Percentiles rank a stretch among this genome's conserved stretches.
phyloP scores from a whole-genome alignment of 1,284 basidiomycete species.

The Malassezia yamatoensis region DNA sequence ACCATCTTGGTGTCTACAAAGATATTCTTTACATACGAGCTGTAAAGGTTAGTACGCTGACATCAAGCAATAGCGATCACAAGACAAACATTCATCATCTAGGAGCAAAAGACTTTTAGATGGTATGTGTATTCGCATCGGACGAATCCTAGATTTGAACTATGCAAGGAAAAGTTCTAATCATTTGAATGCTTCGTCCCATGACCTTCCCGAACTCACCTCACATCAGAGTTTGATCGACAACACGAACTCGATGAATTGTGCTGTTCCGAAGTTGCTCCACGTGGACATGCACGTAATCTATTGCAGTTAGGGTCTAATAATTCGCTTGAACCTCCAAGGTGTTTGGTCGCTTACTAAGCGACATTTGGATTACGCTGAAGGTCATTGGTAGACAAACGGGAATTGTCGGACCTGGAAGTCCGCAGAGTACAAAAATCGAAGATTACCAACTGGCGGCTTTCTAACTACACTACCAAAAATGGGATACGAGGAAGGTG shows the following conservation, averaged over 20 bases:
- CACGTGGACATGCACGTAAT: too few species aligned
- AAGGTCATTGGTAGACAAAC: background rate
- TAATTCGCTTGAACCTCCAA: too few species aligned
- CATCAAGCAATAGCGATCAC: background rate
- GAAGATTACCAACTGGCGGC: background rate
- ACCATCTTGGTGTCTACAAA: too few species aligned
- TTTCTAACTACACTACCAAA: constrained; percentile 8
- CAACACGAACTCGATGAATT: too few species aligned
- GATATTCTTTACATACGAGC: too few species aligned
- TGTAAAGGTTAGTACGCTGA: too few species aligned
- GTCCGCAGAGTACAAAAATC: background rate
- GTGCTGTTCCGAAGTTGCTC: too few species aligned
- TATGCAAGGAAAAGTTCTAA: constrained; percentile 33
- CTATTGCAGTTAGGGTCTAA: too few species aligned
- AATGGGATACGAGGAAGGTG: constrained; percentile 37
- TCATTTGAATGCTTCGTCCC: constrained; percentile 21
- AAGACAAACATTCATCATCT: constrained; percentile 28
- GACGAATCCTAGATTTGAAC: constrained; percentile 34
- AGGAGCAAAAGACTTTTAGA: constrained; percentile 44
- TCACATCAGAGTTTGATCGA: background rate
- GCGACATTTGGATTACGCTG: constrained; percentile 1
- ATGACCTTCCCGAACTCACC: background rate
- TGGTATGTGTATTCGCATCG: constrained; percentile 37
- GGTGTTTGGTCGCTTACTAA: too few species aligned
- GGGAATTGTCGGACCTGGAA: constrained; percentile 4